Evolutionary conservation across 306 rosid genomes (phyloP), one percentile per base, ranked within the genome.

Genomic region (Arachis hypogaea): DNA sequence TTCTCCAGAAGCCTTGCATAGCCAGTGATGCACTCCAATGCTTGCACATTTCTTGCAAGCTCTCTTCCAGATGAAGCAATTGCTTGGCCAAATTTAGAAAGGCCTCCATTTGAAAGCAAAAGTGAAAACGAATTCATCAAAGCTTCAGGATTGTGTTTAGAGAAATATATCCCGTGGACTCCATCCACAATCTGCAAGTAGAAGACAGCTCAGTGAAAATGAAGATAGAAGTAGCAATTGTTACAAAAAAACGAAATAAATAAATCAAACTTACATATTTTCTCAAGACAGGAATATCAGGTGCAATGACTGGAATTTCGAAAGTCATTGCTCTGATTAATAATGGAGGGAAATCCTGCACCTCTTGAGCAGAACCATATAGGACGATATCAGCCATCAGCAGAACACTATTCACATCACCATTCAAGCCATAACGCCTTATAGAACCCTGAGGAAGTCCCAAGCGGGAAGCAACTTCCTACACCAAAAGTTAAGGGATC

Each of bases 1-100:
- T 88, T 94, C 90, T 94, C 99, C 83, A 92, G 79, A 77, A 94
- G 92, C 82, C 92, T 85, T 71, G 92, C 95, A 77, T 89, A 94
- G 68, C 96, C 86, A 63, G 82, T 57, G 45, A 88, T 79, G 83
- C 95, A 92, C 70, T 94, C 99, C 77, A 93, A 80, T 75, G 99
- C 96, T 72, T 88, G 81, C 71, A 92, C 69, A 76, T 92, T 88
- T 85, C 82, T 89, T 46, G 93, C 89, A 83, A 84, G 88, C 56
- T 81, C 85, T 74, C 89, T 94, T 73, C 99, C 99, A 68, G 95
- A 87, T 38, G 90, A 88, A 70, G 90, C 99, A 83, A 94, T 82
- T 44, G 81, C 82, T 65, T 63, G 83, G 74, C 92, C 93, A 86
- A 88, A 88, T 76, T 89, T 88, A 62, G 99, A 92, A 75, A 87